Conservation (phyloP, 164 flowering plant genomes). For the Macadamia integrifolia region DNA sequence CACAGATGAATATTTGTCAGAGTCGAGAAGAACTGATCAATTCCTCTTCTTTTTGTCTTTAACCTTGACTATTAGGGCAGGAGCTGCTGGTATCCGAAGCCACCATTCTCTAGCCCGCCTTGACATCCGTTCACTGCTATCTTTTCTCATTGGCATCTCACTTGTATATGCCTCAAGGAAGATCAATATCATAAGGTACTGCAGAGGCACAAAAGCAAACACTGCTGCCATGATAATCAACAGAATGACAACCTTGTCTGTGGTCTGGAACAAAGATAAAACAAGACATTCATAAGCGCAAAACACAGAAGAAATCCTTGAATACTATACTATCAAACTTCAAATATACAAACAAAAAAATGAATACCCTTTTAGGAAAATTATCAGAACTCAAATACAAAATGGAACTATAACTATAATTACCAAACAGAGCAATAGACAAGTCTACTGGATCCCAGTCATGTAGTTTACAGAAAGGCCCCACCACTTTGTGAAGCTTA, state of each 20-base stretch:
- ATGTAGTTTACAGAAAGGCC: too few species aligned
- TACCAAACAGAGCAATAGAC: too few species aligned
- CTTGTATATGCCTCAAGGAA: constrained; percentile 65
- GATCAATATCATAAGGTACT: constrained; percentile 28
- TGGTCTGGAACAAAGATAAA: constrained; percentile 44
- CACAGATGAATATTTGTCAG: constrained; percentile 1
- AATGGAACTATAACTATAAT: too few species aligned
- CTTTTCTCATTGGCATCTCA: constrained; percentile 64
- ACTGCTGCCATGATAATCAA: constrained; percentile 39
- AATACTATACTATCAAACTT: too few species aligned
- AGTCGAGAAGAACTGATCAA: constrained; percentile 6
- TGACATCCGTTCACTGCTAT: constrained; percentile 41
- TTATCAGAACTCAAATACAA: too few species aligned
- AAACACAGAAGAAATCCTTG: too few species aligned
- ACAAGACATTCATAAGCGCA: background rate
- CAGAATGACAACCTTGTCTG: constrained; percentile 44
- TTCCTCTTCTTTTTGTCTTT: constrained; percentile 54
- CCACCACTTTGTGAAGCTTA: too few species aligned
- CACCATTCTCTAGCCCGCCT: constrained; percentile 86
- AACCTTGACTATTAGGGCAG: constrained; percentile 54
- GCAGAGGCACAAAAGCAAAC: constrained; percentile 47
- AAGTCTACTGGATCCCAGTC: too few species aligned
- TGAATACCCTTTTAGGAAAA: too few species aligned
- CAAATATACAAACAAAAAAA: too few species aligned
- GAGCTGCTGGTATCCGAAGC: constrained; percentile 82